These are phyloP conservation scores for Capsicum baccatum DNA, from an alignment of 257 asterid species.

Conservation along the genomic window DNA sequence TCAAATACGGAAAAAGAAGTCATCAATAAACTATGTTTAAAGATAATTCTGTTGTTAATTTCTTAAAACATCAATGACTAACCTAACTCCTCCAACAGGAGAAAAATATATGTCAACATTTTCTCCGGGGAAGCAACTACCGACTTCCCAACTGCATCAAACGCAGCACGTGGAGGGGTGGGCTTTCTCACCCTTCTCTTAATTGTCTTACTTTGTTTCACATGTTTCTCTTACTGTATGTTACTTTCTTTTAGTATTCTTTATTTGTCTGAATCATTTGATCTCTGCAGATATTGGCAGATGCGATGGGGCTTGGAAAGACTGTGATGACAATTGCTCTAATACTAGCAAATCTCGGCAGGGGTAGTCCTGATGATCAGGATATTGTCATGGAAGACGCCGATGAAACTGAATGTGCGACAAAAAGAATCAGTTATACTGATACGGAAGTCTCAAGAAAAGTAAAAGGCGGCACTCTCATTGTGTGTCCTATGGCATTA, in stretches of 20 bases:
- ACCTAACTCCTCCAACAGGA: conserved; percentile 50
- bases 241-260: not conserved
- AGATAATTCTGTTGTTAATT: not conserved
- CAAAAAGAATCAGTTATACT: conserved; percentile 36
- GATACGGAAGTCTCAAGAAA: conserved; percentile 37
- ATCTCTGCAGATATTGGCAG: conserved; percentile 73
- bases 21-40: not conserved
- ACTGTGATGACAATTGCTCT: conserved; percentile 92
- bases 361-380: conserved; percentile 54
- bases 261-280: not conserved
- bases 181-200: conserved; percentile 27
- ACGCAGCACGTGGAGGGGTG: conserved; percentile 84
- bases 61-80: conserved; percentile 28
- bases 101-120: conserved; percentile 71
- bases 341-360: conserved; percentile 62
- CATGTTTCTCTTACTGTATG: not conserved
- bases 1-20: not conserved
- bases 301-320: conserved; percentile 95
- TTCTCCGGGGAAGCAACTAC: conserved; percentile 90
- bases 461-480: conserved; percentile 81
- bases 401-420: conserved; percentile 36
- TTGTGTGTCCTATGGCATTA: conserved; percentile 89
- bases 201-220: not conserved
- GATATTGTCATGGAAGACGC: conserved; percentile 32
- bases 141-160: conserved; percentile 67